A percentile compares a stretch with the other conserved stretches of the same genome.
Conservation (phyloP, 2,329 filamentous ascomycete genomes). For the Trichophyton mentagrophytes region DNA sequence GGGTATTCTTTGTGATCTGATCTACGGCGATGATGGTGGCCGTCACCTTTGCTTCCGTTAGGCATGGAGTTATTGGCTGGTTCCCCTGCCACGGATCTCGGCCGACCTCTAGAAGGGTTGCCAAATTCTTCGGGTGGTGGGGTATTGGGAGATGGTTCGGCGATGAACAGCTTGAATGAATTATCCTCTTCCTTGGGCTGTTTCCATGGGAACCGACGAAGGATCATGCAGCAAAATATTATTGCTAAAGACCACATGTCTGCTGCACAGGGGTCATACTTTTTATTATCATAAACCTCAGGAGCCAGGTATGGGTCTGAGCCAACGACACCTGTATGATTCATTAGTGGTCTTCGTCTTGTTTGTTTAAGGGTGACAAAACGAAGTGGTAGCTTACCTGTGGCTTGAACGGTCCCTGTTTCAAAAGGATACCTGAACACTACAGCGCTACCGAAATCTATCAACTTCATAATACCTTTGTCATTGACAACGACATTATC, state of each 20-base stretch:
- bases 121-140: conserved; percentile 27
- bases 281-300: conserved; percentile 86
- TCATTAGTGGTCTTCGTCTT: neutral
- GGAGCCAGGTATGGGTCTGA: conserved; percentile 95
- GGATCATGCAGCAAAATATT: conserved; percentile 97
- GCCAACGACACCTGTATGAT: conserved; percentile 52
- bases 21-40: conserved; percentile 7
- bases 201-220: conserved; percentile 94
- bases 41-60: neutral
- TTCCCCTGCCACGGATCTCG: conserved; percentile 28
- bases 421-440: conserved; percentile 98
- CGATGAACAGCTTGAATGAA: conserved; percentile 84
- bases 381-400: conserved; percentile 45
- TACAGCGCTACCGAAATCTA: conserved; percentile 94
- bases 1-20: conserved; percentile 6
- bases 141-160: conserved; percentile 63
- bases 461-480: conserved; percentile 96
- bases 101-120: conserved; percentile 17
- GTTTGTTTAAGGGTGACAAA: neutral
- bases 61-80: conserved; percentile 7
- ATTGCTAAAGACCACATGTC: conserved; percentile 98
- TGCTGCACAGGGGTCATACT: conserved; percentile 85
- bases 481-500: conserved; percentile 98
- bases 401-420: conserved; percentile 66
- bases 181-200: conserved; percentile 83